Evolutionary conservation across 371 early-diverging fungal genomes (phyloP), one percentile per base, ranked within the genome.

Genomic region (Mortierella sp.): DNA sequence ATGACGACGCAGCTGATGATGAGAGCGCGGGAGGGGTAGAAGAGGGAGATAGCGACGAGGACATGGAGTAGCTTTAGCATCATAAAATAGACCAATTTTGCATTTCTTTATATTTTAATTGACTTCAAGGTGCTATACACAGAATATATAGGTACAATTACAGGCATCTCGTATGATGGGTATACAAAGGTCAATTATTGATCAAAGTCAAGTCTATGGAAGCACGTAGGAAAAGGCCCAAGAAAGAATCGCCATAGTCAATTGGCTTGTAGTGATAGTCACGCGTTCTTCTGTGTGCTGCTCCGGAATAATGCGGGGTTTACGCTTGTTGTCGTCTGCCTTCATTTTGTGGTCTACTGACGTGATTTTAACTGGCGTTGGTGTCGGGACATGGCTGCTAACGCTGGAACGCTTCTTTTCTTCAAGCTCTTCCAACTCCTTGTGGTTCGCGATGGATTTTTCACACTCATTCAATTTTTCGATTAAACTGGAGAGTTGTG

Each of bases 41-140:
- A 9, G 74, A 74, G 0, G 62, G 47, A n/a, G 77, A 69, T 50
- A 72, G 73, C 16, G 78, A 77, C 59, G 78, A 77, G 58, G 78
- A 77, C 55, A 77, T 77, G 78, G 78, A 72, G 53, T 77, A 72
- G 59, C 19, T 59, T 22, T 38, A 67, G 63, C 55, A 65, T 52
- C 53, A 74, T 63, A 28, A 64, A 75, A 75, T 75, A 75, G 76
- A 75, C 65, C 21, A 53, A 22, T 28, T 10, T 53, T 53, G 55
- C 55, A 74, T 59, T 55, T 64, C 62, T 50, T 55, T 73, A 67
- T 67, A 73, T 67, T 73, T 62, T 50, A 19, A 59, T 59, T 59
- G 19, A 38, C 15, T 13, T 48, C 28, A 47, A 50, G 58, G 6
- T 32, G 32, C 24, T 58, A 9, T 32, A 15, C 58, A 52, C 7